These are phyloP conservation scores for Pseudohyphozyma bogoriensis DNA, from an alignment of 768 basidiomycete species.

Conservation along the genomic window DNA sequence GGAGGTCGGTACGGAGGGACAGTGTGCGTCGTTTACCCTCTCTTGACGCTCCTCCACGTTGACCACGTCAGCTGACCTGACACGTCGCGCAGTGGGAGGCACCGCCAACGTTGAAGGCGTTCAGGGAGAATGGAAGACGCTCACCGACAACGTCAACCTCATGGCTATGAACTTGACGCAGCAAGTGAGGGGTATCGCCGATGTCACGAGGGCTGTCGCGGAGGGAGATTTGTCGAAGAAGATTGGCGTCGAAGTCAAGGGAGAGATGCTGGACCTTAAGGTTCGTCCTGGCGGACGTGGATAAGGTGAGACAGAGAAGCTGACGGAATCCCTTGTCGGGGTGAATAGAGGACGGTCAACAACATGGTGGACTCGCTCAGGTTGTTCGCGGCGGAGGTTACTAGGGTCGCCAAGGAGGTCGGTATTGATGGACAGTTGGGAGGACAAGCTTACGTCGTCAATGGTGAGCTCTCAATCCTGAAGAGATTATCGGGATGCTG, in stretches of 20 bases:
- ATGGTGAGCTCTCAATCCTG: neutral
- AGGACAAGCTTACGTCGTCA: constrained; percentile 62
- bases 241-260: constrained; percentile 85
- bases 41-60: no score
- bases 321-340: no score
- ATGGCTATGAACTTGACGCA: constrained; percentile 41
- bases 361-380: constrained; percentile 63
- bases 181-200: constrained; percentile 75
- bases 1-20: constrained; percentile 45
- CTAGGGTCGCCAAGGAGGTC: constrained; percentile 81
- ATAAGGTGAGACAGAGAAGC: no score
- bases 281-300: no score
- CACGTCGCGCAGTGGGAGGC: no score
- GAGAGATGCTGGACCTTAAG: constrained; percentile 78
- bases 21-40: no score
- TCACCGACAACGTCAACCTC: constrained; percentile 76
- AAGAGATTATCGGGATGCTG: neutral
- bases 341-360: constrained; percentile 71
- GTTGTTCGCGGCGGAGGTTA: constrained; percentile 46
- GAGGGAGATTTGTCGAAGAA: constrained; percentile 70
- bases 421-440: constrained; percentile 88
- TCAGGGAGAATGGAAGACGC: constrained; percentile 83
- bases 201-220: constrained; percentile 92
- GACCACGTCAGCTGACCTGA: no score
- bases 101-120: constrained; percentile 84